Evolutionary conservation across 2,329 filamentous ascomycete species (phyloP).

Genomic region (Ophiostoma perfectum): DNA sequence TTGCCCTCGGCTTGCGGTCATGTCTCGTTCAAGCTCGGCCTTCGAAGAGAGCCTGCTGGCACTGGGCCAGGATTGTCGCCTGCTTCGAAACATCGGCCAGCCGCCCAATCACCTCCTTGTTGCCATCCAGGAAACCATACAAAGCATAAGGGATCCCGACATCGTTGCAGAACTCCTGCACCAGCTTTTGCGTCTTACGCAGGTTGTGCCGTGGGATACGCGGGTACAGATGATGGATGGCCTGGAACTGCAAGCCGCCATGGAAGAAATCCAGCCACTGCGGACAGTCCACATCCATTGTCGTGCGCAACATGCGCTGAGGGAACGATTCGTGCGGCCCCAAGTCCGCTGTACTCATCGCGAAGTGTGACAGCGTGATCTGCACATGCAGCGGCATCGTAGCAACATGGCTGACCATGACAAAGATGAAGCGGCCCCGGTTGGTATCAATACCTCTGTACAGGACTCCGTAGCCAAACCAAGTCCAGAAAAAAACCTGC

Average conservation of each 20-base stretch:
- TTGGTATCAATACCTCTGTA: conserved; percentile 67
- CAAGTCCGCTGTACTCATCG: conserved; percentile 85
- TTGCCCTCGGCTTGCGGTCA: not conserved
- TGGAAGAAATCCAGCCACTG: conserved; percentile 86
- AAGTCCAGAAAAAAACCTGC: conserved; percentile 75
- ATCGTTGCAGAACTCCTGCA: conserved; percentile 75
- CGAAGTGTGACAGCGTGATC: conserved; percentile 87
- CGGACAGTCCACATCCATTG: conserved; percentile 88
- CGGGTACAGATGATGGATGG: conserved; percentile 79
- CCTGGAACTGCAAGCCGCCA: conserved; percentile 84
- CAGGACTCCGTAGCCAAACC: conserved; percentile 78
- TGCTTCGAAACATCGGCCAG: conserved; percentile 76
- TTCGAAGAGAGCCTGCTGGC: conserved; percentile 50
- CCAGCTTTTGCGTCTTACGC: conserved; percentile 65
- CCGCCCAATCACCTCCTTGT: conserved; percentile 70
- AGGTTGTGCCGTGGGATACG: conserved; percentile 81
- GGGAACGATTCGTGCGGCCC: conserved; percentile 81
- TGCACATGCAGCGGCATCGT: conserved; percentile 81
- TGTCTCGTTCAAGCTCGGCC: conserved; percentile 18
- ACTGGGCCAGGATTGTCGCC: conserved; percentile 70
- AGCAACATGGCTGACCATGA: conserved; percentile 74
- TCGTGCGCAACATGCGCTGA: conserved; percentile 85
- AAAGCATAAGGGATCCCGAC: conserved; percentile 79
- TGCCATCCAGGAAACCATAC: conserved; percentile 79
- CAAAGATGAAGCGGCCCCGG: conserved; percentile 64